Conservation (phyloP, 73 alveolate species). For the Blepharisma stoltei region DNA sequence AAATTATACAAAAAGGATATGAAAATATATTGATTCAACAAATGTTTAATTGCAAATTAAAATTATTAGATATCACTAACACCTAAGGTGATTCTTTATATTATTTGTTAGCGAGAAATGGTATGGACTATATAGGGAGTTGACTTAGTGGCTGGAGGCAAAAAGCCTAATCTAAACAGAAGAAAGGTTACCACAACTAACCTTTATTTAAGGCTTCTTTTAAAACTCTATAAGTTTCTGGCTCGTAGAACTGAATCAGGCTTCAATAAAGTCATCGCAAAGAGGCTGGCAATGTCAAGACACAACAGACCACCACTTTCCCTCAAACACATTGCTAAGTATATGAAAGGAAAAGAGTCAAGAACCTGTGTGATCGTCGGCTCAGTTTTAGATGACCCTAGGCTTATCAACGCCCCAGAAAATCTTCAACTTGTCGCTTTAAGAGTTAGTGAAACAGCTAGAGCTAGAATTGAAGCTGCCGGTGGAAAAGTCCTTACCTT, state of each 20-base stretch:
- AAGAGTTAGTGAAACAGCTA: constrained; percentile 85
- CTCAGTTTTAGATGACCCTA: constrained; percentile 81
- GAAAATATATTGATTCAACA: too few species aligned
- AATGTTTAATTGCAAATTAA: too few species aligned
- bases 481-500: constrained; percentile 89
- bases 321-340: constrained; percentile 69
- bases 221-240: constrained; percentile 81
- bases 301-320: constrained; percentile 78
- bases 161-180: neutral
- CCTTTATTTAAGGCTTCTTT: constrained; percentile 32
- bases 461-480: constrained; percentile 87
- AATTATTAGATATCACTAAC: too few species aligned
- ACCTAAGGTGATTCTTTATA: too few species aligned
- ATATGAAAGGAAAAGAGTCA: constrained; percentile 41
- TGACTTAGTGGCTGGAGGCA: too few species aligned
- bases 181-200: constrained; percentile 40
- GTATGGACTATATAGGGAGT: too few species aligned
- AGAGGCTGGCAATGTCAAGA: constrained; percentile 76
- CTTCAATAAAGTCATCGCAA: constrained; percentile 74
- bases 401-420: constrained; percentile 72
- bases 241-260: constrained; percentile 86
- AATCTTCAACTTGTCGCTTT: constrained; percentile 79
- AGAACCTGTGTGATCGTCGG: constrained; percentile 80
- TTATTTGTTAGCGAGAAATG: too few species aligned
- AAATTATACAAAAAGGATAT: too few species aligned